Percentiles rank a stretch among this genome's conserved stretches.
Conservation (phyloP, 2,329 filamentous ascomycete species). For the Sporothrix variecibatus region DNA sequence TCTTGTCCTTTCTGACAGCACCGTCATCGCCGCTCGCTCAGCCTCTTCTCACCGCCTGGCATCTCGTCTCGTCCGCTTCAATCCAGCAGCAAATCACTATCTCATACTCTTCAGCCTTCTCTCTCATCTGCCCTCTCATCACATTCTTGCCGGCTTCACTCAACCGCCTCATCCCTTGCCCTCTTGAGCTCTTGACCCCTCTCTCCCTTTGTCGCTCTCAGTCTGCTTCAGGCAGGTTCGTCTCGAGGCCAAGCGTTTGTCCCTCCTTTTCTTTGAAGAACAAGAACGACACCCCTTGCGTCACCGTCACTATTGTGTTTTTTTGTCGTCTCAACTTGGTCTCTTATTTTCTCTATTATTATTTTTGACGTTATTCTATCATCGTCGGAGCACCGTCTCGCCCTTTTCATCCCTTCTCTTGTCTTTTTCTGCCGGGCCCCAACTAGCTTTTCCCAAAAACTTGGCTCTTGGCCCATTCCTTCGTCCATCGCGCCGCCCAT, state of each 20-base stretch:
- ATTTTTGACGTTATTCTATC: not conserved
- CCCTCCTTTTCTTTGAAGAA: not conserved
- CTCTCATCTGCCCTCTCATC: not conserved
- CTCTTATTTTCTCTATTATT: not conserved
- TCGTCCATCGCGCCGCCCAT: constrained; percentile 12
- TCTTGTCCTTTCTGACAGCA: not conserved
- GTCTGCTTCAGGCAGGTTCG: not conserved
- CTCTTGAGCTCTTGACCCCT: not conserved
- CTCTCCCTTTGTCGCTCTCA: not conserved
- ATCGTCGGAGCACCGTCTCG: not conserved
- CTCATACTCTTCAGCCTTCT: not conserved
- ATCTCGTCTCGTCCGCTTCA: not conserved
- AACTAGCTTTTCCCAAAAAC: constrained; percentile 7
- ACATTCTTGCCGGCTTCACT: not conserved
- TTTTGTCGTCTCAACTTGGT: not conserved
- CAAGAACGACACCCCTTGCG: constrained; percentile 9
- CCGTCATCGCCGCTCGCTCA: not conserved
- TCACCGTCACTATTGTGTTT: not conserved
- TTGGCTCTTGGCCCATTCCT: constrained; percentile 15
- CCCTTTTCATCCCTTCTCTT: not conserved
- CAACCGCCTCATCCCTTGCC: constrained; percentile 9
- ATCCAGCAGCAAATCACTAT: not conserved
- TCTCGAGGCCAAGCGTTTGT: not conserved
- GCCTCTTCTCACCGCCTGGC: not conserved
- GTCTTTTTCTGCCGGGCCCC: constrained; percentile 8